Evolutionary conservation across 768 basidiomycete species (phyloP), one percentile per base, ranked within the genome.

Genomic region (Pleurotus ostreatus): DNA sequence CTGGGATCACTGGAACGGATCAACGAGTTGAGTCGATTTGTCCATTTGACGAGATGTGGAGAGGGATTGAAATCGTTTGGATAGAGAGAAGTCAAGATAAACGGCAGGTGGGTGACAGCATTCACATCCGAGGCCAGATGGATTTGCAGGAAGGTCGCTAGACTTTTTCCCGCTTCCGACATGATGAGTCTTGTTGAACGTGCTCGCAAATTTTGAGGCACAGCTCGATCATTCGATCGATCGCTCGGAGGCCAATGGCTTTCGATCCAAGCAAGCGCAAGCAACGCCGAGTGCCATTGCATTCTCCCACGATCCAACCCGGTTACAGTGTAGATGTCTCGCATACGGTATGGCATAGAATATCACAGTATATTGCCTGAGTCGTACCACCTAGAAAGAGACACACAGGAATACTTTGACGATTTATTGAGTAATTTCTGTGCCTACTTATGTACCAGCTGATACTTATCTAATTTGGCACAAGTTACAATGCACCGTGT

Each of bases 1-100:
- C 81, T 85, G n/a, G 84, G 65, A 62, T 89, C 83, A 71, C 88
- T 91, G 15, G 92, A 85, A 64, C 88, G 86, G 48, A 93, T 73
- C 52, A 93, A 73, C 2, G 90, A 83, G 61, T 82, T 83, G 59
- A 92, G 74, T 56, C 91, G 79, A n/a, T 80, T 75, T 11, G 77
- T 74, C 90, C 90, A 94, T 78, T 90, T 91, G 55, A 82, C 72
- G 8, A 84, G 72, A 65, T 92, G 85, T 2, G 84, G 62, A 2
- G 89, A 90, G 0, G 87, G 81, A 1, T 64, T 49, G 47, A 93
- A 80, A 59, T 68, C 74, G 55, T 83, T 74, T 1, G 73, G 59
- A 4, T 75, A 78, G 39, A 94, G 72, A n/a, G 76, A 66, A 5
- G 77, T 71, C 18, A 92, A 66, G 44, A 87, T 70, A 61, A 79